A percentile compares a stretch with the other conserved stretches of the same genome.
Conservation (phyloP, 176 grass and related monocot genomes). For the Otatea glauca region DNA sequence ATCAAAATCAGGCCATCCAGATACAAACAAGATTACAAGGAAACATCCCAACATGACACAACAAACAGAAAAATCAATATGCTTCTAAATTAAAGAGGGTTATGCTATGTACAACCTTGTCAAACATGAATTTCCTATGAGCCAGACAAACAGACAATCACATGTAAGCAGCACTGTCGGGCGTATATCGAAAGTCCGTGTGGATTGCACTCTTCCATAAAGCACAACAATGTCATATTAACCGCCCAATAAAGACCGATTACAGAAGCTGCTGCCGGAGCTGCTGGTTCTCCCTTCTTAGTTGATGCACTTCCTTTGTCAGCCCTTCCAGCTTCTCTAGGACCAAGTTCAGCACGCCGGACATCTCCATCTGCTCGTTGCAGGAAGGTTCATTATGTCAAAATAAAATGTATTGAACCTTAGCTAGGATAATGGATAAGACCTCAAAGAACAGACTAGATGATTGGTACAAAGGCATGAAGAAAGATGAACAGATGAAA, state of each 20-base stretch:
- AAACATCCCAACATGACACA: constrained; percentile 16
- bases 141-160: constrained; percentile 24
- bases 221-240: constrained; percentile 6
- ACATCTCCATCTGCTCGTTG: constrained; percentile 66
- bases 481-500: not conserved
- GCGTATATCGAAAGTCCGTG: not conserved
- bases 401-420: constrained; percentile 16
- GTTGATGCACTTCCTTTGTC: constrained; percentile 85
- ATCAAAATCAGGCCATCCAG: constrained; percentile 23
- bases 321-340: constrained; percentile 81
- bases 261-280: constrained; percentile 68
- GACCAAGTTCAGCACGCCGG: constrained; percentile 65
- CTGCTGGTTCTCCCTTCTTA: constrained; percentile 92
- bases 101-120: constrained; percentile 50
- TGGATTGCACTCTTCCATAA: constrained; percentile 6
- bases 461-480: not conserved
- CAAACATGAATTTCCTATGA: constrained; percentile 35
- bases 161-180: not conserved
- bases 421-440: not conserved
- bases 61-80: constrained; percentile 17
- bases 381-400: constrained; percentile 22
- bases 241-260: constrained; percentile 10
- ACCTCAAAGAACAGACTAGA: not conserved
- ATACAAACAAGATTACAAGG: constrained; percentile 17
- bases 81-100: constrained; percentile 33